A percentile compares a stretch with the other conserved stretches of the same genome.
Conservation (phyloP, 2,329 filamentous ascomycete genomes). For the Annulohypoxylon truncatum region DNA sequence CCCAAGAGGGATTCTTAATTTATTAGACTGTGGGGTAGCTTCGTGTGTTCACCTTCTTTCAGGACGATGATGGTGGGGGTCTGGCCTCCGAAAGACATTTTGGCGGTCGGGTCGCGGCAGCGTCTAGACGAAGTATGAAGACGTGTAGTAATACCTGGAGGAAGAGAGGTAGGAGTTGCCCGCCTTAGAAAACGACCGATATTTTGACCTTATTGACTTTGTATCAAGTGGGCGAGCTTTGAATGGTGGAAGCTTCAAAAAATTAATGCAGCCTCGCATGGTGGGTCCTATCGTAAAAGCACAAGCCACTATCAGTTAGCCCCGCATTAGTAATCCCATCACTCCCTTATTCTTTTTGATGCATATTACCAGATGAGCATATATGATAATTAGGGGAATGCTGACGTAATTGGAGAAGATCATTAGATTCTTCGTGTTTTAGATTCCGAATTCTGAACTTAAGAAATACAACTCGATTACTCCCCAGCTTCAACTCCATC, state of each 20-base stretch:
- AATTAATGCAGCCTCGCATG: constrained; percentile 61
- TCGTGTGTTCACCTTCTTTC: constrained; percentile 81
- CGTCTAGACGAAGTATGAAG: neutral
- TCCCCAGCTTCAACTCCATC: no score
- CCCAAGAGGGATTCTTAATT: neutral
- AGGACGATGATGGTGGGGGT: constrained; percentile 98
- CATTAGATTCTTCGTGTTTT: no score
- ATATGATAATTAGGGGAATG: no score
- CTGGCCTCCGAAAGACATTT: constrained; percentile 96
- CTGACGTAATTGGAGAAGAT: no score
- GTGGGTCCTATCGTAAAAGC: constrained; percentile 9
- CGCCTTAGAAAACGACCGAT: constrained; percentile 20
- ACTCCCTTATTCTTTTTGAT: neutral
- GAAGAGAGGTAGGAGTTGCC: neutral
- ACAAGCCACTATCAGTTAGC: constrained; percentile 18
- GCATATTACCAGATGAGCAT: neutral
- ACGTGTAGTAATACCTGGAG: neutral
- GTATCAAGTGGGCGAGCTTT: constrained; percentile 48
- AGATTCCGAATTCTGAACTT: no score
- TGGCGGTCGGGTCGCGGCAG: constrained; percentile 42
- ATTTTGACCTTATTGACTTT: constrained; percentile 36
- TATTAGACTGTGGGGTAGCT: constrained; percentile 46
- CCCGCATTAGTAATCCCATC: constrained; percentile 26
- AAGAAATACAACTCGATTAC: no score
- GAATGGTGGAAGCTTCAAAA: constrained; percentile 58